Percentiles rank a stretch among this genome's conserved stretches.
phyloP scores from a whole-genome alignment of 73 alveolate species.

The Tetrahymena elliotti region DNA sequence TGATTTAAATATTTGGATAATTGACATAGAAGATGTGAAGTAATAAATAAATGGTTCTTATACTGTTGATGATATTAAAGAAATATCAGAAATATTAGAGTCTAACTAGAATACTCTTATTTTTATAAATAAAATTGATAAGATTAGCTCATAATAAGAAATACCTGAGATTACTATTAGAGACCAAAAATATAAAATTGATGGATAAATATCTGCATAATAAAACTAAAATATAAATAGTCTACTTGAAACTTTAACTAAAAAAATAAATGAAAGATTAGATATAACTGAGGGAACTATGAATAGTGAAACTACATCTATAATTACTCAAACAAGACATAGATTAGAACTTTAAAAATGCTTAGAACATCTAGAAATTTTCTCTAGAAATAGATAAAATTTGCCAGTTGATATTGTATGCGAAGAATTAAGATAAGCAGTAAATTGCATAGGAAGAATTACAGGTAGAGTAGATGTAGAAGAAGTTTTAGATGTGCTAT shows the following conservation, averaged over 20 bases:
- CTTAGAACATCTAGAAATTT: conserved; percentile 1
- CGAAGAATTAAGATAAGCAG: conserved; percentile 43
- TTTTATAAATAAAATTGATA: not conserved
- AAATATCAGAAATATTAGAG: not conserved
- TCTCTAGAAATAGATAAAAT: conserved; percentile 10
- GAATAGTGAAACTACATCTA: not conserved
- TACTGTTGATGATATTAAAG: not conserved
- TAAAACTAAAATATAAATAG: not conserved
- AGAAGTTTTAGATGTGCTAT: conserved; percentile 35
- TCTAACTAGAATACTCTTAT: not conserved
- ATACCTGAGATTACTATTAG: not conserved
- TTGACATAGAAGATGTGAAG: not conserved
- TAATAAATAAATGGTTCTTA: not conserved
- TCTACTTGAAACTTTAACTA: not conserved
- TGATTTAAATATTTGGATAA: not conserved
- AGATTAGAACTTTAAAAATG: conserved; percentile 14
- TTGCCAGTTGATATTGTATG: conserved; percentile 29
- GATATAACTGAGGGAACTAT: not conserved
- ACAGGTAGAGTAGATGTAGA: conserved; percentile 44
- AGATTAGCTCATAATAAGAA: not conserved
- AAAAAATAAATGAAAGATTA: not conserved
- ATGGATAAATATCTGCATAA: not conserved
- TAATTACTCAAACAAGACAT: conserved; percentile 28
- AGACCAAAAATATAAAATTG: not conserved
- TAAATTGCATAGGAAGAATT: conserved; percentile 26